Conservation (phyloP, 177 flowering plant species). For the Telopea speciosissima region DNA sequence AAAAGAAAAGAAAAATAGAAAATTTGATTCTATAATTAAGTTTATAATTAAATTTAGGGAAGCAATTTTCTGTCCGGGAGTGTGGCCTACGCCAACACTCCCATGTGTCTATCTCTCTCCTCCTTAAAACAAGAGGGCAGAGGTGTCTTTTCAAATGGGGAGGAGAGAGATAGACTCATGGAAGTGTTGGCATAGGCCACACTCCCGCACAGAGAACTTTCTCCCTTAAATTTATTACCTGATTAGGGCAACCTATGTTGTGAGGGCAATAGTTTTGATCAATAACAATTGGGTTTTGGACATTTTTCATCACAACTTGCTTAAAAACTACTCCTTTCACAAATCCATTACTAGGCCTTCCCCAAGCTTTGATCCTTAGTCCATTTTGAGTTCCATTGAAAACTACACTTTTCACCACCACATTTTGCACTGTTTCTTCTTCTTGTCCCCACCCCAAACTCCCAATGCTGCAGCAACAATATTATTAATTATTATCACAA, state of each 20-base stretch:
- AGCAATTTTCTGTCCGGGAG: too few species aligned
- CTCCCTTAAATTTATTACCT: conserved; percentile 16
- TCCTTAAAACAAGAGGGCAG: too few species aligned
- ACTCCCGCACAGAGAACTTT: too few species aligned
- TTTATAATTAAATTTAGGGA: too few species aligned
- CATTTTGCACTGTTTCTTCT: conserved; percentile 8
- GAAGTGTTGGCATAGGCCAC: too few species aligned
- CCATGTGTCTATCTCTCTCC: too few species aligned
- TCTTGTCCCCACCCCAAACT: conserved; percentile 23
- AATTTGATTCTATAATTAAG: too few species aligned
- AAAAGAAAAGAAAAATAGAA: too few species aligned
- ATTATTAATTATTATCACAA: too few species aligned
- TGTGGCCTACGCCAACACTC: too few species aligned
- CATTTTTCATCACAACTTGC: conserved; percentile 25
- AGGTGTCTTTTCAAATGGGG: too few species aligned
- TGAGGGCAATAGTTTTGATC: conserved; percentile 40
- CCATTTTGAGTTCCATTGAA: conserved; percentile 34
- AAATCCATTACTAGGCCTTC: conserved; percentile 27
- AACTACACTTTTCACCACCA: conserved; percentile 20
- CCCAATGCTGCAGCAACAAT: conserved; percentile 35
- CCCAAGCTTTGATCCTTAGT: conserved; percentile 12
- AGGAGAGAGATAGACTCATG: too few species aligned
- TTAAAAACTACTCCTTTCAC: conserved; percentile 24
- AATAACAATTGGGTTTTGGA: conserved; percentile 25
- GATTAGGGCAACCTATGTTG: conserved; percentile 23